These are phyloP conservation scores for Emydomyces testavorans DNA, from an alignment of 2,329 filamentous ascomycete genomes.

Conservation along the genomic window DNA sequence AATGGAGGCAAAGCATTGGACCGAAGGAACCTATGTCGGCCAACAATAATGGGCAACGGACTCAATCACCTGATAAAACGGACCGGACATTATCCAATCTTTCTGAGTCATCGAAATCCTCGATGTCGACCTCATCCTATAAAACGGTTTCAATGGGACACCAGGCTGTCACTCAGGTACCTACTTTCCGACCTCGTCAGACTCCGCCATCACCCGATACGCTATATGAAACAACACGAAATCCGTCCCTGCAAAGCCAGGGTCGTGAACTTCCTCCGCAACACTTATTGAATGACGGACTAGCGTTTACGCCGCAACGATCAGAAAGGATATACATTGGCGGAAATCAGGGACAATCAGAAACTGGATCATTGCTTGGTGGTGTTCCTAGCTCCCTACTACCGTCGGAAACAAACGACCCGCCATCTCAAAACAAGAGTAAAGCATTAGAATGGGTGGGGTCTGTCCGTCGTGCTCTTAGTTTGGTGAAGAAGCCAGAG, in stretches of 20 bases:
- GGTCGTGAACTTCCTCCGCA: neutral
- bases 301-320: neutral
- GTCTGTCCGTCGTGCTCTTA: conserved; percentile 54
- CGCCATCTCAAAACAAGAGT: conserved; percentile 18
- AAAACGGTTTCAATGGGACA: conserved; percentile 11
- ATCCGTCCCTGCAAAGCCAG: neutral
- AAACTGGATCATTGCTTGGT: conserved; percentile 43
- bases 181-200: conserved; percentile 1
- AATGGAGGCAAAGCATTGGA: conserved; percentile 1
- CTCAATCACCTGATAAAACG: conserved; percentile 35
- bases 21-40: neutral
- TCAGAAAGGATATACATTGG: neutral
- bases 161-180: conserved; percentile 6
- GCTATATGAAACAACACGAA: neutral
- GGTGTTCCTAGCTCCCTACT: conserved; percentile 26
- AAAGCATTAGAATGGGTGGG: conserved; percentile 58
- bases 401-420: conserved; percentile 20
- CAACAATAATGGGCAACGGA: neutral
- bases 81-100: conserved; percentile 47
- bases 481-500: conserved; percentile 23
- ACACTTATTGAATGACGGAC: neutral
- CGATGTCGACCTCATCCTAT: conserved; percentile 13
- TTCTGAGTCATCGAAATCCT: conserved; percentile 39
- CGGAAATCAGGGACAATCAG: conserved; percentile 17
- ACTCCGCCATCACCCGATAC: neutral